Conservation (phyloP, 2,329 filamentous ascomycete species). For the Domatiomyces catenatus region DNA sequence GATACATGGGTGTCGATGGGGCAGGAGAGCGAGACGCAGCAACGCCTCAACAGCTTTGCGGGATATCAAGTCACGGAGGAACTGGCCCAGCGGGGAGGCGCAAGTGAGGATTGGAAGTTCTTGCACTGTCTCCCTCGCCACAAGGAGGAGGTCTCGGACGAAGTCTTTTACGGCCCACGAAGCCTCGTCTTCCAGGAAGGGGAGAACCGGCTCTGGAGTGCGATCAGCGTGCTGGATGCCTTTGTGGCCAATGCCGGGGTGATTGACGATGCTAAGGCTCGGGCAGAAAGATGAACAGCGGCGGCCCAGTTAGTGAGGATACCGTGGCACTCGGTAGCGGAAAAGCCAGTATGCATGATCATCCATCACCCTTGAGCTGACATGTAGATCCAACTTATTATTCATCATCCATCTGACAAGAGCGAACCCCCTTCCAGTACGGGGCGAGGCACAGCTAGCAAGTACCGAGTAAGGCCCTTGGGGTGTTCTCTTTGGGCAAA, state of each 20-base stretch:
- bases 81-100: slow-evolving; percentile 67
- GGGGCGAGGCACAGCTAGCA: too few species aligned
- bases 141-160: slow-evolving; percentile 80
- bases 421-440: too few species aligned
- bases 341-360: not conserved
- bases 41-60: slow-evolving; percentile 63
- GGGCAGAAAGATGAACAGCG: not conserved
- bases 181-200: slow-evolving; percentile 88
- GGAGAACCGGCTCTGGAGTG: slow-evolving; percentile 87
- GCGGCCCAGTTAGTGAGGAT: too few species aligned
- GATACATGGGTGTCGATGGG: slow-evolving; percentile 99
- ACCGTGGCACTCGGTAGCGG: not conserved
- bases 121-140: slow-evolving; percentile 97
- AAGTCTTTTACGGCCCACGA: slow-evolving; percentile 76
- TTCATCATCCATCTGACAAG: too few species aligned
- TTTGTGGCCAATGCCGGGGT: slow-evolving; percentile 92
- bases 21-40: slow-evolving; percentile 70
- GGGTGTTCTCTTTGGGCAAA: too few species aligned
- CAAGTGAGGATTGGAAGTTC: slow-evolving; percentile 84
- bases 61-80: slow-evolving; percentile 87
- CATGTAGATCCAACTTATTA: too few species aligned
- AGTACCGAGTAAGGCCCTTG: too few species aligned
- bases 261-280: slow-evolving; percentile 29
- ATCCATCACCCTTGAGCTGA: too few species aligned
- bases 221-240: slow-evolving; percentile 67